phyloP scores from a whole-genome alignment of 306 rosid species.

The Hippophae gyantsensis region DNA sequence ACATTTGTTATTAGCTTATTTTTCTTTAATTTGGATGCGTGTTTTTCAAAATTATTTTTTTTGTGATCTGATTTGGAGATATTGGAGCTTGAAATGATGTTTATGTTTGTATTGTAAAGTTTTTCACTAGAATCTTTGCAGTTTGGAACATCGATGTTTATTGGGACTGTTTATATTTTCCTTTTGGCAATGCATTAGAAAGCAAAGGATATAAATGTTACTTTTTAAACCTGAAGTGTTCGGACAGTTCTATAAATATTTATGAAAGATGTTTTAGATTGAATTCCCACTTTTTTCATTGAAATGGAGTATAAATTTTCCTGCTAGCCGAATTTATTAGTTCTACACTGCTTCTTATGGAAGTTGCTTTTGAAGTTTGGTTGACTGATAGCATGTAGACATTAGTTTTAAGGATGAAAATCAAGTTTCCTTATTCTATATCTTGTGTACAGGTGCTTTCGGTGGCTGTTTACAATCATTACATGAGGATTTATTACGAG shows the following conservation, averaged over 20 bases:
- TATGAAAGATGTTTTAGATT: not conserved
- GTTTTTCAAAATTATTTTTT: not conserved
- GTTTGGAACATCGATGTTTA: no score
- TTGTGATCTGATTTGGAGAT: not conserved
- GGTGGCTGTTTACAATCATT: conserved; percentile 96
- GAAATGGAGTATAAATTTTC: no score
- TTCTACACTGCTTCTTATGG: no score
- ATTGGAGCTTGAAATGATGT: not conserved
- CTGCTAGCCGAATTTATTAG: no score
- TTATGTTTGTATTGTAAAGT: not conserved
- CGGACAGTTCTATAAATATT: not conserved
- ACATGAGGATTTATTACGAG: conserved; percentile 73
- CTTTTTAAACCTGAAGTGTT: not conserved
- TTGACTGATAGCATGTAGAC: not conserved
- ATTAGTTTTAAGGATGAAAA: not conserved
- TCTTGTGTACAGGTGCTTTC: conserved; percentile 64
- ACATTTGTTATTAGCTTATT: not conserved
- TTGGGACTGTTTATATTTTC: no score
- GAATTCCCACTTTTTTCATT: not conserved
- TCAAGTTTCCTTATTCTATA: conserved; percentile 3
- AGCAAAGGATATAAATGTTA: not conserved
- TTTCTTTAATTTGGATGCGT: not conserved
- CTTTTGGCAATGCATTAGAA: no score
- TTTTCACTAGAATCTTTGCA: no score
- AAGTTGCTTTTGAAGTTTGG: no score